Evolutionary conservation across 768 basidiomycete genomes (phyloP).

Genomic region (Lactarius hatsudake): DNA sequence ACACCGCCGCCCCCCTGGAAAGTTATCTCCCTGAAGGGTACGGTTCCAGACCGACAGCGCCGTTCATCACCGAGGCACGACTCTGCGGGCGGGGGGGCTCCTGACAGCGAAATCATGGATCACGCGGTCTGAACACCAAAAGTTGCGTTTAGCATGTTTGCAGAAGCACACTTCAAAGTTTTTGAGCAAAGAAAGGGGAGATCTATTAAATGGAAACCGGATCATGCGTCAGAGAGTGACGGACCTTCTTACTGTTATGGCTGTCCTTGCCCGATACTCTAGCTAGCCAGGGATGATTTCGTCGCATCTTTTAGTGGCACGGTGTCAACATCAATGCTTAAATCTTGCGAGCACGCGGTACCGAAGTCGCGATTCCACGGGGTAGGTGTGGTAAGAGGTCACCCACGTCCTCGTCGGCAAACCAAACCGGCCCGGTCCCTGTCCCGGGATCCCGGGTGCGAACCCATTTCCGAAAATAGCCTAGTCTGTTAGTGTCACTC

Average conservation of each 20-base stretch:
- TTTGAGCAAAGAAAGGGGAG: background rate
- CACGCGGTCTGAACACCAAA: background rate
- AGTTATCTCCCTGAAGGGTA: background rate
- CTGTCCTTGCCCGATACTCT: background rate
- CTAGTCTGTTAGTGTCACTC: background rate
- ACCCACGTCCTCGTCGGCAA: background rate
- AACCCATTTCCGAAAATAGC: background rate
- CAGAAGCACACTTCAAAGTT: background rate
- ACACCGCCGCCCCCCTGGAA: background rate
- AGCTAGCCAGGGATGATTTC: background rate
- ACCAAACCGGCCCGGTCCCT: background rate
- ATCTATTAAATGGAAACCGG: constrained; percentile 7
- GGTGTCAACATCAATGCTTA: background rate
- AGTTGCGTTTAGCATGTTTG: background rate
- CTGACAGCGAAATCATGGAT: background rate
- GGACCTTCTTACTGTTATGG: background rate
- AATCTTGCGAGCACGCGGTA: constrained; percentile 1
- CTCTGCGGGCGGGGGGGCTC: background rate
- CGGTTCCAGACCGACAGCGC: background rate
- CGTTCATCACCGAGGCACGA: background rate
- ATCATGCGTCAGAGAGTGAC: background rate
- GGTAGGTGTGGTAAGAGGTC: too few relatives aligned
- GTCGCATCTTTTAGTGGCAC: background rate
- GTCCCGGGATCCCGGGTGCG: background rate
- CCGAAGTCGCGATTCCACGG: background rate